Evolutionary conservation across 2,329 filamentous ascomycete genomes (phyloP), one percentile per base, ranked within the genome.

Genomic region (Pseudogymnoascus sp.): DNA sequence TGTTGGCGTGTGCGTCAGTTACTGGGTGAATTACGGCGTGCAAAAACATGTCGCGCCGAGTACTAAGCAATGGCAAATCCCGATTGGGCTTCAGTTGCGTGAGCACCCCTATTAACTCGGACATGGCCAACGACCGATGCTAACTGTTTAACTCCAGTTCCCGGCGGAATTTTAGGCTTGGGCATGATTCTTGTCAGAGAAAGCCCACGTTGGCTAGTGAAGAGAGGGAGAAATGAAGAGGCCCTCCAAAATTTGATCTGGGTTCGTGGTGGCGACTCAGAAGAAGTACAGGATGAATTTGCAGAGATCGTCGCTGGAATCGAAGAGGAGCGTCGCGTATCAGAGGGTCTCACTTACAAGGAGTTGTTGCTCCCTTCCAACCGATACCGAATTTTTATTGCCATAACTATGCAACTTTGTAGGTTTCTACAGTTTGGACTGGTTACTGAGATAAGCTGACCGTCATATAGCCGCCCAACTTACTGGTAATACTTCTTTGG

Each of bases 141-240:
- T 55, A 55, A 55, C 45, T 33, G 27, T 3, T 12, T 10, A 15
- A 55, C 27, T 31, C 27, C 7, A 55, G 70, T 81, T 0, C 78
- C 79, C 0, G 78, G 78, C 1, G 78, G 72, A 1, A 68, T 82
- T 4, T 68, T 82, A 6, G 76, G 78, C 0, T 63, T 79, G 15
- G 79, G 79, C 0, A 81, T 81, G 78, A 69, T 80, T 4, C 72
- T 80, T 2, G 76, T 77, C 21, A 77, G 75, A 62, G 80, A 82
- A 69, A 80, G 77, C 61, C 71, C 73, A 0, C 72, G 79, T n/a
- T 82, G 79, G 79, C 69, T 81, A 2, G 78, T 78, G 0, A 76
- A 77, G 65, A 76, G 74, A 36, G 78, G 77, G 1, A 72, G 74
- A 12, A 71, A 70, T 2, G 77, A 81, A 1, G 74, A 81, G 65